These are phyloP conservation scores for Vigna hirtella DNA, from an alignment of 306 rosid genomes.

Conservation along the genomic window DNA sequence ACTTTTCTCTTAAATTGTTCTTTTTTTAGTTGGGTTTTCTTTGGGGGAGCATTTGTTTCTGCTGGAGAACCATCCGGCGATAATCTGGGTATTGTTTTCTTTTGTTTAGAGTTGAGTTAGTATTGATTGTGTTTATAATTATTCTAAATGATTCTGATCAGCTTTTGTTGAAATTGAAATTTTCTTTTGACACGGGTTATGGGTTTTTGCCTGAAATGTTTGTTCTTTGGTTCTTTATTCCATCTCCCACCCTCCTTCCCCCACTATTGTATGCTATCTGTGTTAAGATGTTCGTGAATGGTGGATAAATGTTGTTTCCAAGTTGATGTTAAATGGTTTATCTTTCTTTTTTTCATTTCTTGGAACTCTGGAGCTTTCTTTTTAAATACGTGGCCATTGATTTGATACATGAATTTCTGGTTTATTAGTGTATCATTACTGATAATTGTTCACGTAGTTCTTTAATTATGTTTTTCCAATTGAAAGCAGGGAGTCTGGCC, in stretches of 20 bases:
- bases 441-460: constrained; percentile 3
- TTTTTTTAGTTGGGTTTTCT: too few relatives aligned
- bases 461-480: constrained; percentile 26
- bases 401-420: neutral
- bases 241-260: neutral
- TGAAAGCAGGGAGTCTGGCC: constrained; percentile 44
- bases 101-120: constrained; percentile 1
- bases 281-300: neutral
- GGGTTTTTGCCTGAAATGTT: neutral
- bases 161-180: neutral
- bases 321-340: neutral
- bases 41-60: too few relatives aligned
- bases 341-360: too few relatives aligned
- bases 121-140: neutral
- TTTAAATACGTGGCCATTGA: neutral
- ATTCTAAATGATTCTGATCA: constrained; percentile 10
- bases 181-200: neutral
- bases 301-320: neutral
- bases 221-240: neutral
- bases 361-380: neutral
- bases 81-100: too few relatives aligned
- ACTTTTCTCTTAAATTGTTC: too few relatives aligned
- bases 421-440: neutral
- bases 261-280: neutral
- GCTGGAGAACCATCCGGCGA: too few relatives aligned